Evolutionary conservation across 768 basidiomycete species (phyloP), one percentile per base, ranked within the genome.

Genomic region (Clathrus columnatus): DNA sequence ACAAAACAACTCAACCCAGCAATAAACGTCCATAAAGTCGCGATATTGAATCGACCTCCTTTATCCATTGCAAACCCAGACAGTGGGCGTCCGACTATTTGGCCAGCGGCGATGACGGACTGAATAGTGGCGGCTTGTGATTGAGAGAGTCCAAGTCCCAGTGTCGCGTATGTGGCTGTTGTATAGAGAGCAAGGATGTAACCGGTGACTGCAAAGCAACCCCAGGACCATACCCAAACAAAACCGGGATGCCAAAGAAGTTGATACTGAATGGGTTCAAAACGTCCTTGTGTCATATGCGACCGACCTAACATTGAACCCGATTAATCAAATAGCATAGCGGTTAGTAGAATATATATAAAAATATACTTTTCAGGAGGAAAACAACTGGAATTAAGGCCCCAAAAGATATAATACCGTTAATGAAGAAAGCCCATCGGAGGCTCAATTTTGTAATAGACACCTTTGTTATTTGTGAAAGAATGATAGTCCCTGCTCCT

Each of bases 101-200:
- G 67, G 11, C 67, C 68, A 3, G 67, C 68, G 18, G 67, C 51
- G 42, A 70, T 61, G 50, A 69, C 61, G 32, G 68, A 62, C 49
- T 68, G 68, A 20, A 70, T 57, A 6, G 63, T 65, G 3, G 68
- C 62, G 14, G 65, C 68, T 55, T 67, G 59, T 11, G 62, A 56
- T 61, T 70, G 68, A 0, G 69, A 58, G 1, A 70, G 56, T 10
- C 59, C 52, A 14, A 70, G 57, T 6, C 58, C 68, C 27, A 55
- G 49, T 1, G 68, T 68, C 17, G 67, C 64, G 62, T 63, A 68
- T 18, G 68, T 65, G 6, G 68, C 64, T 28, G 69, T 59, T 28
- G 62, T 64, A 50, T 66, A 69, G 20, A 70, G 57, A 29, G 64
- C 61, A 28, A 70, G 60, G 29, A 64, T 65, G 59, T 69, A 70